phyloP scores from a whole-genome alignment of 345 rosid genomes.

The Melaleuca alternifolia region DNA sequence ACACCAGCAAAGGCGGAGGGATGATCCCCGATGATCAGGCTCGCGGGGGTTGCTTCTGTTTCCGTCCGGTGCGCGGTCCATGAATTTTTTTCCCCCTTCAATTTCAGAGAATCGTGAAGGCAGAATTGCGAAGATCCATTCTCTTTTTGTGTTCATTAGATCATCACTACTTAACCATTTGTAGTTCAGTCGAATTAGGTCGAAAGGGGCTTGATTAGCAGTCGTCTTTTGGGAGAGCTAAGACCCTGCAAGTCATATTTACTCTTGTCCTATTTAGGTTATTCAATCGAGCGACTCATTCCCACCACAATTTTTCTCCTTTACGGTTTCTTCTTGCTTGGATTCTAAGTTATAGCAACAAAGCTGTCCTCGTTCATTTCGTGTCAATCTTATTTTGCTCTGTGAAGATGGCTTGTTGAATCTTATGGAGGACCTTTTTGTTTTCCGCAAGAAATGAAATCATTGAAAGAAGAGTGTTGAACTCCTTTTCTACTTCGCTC shows the following conservation, averaged over 20 bases:
- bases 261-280: background rate
- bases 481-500: no score
- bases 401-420: background rate
- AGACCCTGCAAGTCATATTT: background rate
- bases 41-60: slow-evolving; percentile 23
- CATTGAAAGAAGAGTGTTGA: no score
- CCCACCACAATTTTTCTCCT: background rate
- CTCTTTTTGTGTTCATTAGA: background rate
- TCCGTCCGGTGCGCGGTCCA: slow-evolving; percentile 25
- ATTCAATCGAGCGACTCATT: background rate
- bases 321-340: background rate
- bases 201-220: background rate
- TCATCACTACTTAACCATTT: background rate
- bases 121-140: background rate
- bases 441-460: no score
- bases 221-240: background rate
- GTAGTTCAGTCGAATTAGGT: background rate
- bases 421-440: background rate
- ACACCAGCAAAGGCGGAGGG: slow-evolving; percentile 44
- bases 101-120: background rate
- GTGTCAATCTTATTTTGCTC: background rate
- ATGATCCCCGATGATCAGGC: slow-evolving; percentile 39
- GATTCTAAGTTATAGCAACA: background rate
- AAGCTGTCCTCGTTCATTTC: background rate
- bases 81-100: background rate